These are phyloP conservation scores for Adansonia gregorii DNA, from an alignment of 441 rosid genomes.

Conservation along the genomic window DNA sequence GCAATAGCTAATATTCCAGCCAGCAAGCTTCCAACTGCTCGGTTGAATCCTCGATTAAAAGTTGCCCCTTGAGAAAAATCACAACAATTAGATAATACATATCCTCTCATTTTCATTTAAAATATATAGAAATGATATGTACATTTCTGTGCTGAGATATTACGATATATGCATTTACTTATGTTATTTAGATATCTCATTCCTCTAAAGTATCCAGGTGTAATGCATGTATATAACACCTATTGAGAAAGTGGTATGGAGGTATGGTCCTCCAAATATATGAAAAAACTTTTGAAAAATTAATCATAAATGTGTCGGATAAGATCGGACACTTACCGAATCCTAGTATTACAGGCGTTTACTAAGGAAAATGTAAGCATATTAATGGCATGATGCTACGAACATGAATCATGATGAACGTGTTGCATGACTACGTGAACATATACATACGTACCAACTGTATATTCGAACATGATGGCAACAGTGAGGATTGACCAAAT, in stretches of 20 bases:
- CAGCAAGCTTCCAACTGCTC: slow-evolving; percentile 67
- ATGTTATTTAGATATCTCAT: too few species aligned
- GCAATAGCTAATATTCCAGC: slow-evolving; percentile 61
- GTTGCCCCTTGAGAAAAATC: slow-evolving; percentile 53
- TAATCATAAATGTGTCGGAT: too few species aligned
- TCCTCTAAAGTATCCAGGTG: too few species aligned
- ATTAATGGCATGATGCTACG: background rate
- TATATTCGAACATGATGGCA: slow-evolving; percentile 73
- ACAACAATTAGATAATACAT: background rate
- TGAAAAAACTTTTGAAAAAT: too few species aligned
- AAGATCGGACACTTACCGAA: too few species aligned
- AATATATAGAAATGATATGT: background rate
- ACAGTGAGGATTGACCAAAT: slow-evolving; percentile 80
- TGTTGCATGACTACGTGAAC: background rate
- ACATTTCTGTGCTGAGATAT: background rate
- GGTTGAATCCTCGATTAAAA: slow-evolving; percentile 71
- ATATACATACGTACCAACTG: slow-evolving; percentile 51
- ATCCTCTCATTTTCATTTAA: background rate
- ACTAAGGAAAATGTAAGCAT: too few species aligned
- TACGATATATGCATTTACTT: background rate
- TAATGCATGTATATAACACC: too few species aligned
- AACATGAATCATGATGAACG: background rate
- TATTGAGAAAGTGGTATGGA: too few species aligned
- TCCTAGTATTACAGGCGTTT: too few species aligned
- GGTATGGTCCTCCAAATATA: too few species aligned